Conservation (phyloP, 768 basidiomycete species). For the Lactarius deliciosus region DNA sequence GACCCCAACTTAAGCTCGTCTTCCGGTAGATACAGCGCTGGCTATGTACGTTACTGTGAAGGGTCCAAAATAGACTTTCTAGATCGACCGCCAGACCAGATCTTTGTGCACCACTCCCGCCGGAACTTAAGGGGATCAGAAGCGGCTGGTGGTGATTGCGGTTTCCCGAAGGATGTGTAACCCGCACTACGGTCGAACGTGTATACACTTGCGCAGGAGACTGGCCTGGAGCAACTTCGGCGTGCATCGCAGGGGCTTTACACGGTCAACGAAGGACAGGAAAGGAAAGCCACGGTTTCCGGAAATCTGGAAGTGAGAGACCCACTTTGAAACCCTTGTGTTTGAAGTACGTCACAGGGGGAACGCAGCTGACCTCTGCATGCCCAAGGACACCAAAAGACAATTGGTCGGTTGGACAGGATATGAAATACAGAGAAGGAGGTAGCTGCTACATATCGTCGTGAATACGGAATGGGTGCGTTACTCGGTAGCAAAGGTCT, state of each 20-base stretch:
- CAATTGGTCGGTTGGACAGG: neutral
- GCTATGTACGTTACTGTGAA: neutral
- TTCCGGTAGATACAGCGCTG: neutral
- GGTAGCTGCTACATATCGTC: neutral
- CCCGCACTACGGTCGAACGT: neutral
- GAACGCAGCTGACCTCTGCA: neutral
- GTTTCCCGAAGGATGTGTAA: neutral
- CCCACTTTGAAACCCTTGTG: neutral
- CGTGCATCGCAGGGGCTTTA: no score
- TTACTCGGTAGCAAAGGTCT: neutral
- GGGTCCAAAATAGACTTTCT: neutral
- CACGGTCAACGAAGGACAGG: neutral
- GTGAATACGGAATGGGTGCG: neutral
- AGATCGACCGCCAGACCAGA: neutral
- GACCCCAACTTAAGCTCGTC: neutral
- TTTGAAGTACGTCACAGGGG: neutral
- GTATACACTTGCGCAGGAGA: neutral
- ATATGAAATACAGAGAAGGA: conserved; percentile 5
- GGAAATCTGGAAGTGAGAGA: neutral
- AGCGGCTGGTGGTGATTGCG: neutral
- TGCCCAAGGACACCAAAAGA: neutral
- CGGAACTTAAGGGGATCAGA: neutral
- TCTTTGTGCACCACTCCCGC: neutral
- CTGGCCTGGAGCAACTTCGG: neutral
- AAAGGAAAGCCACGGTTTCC: neutral